These are phyloP conservation scores for Ophiocordyceps australis DNA, from an alignment of 2,329 filamentous ascomycete genomes.

Conservation along the genomic window DNA sequence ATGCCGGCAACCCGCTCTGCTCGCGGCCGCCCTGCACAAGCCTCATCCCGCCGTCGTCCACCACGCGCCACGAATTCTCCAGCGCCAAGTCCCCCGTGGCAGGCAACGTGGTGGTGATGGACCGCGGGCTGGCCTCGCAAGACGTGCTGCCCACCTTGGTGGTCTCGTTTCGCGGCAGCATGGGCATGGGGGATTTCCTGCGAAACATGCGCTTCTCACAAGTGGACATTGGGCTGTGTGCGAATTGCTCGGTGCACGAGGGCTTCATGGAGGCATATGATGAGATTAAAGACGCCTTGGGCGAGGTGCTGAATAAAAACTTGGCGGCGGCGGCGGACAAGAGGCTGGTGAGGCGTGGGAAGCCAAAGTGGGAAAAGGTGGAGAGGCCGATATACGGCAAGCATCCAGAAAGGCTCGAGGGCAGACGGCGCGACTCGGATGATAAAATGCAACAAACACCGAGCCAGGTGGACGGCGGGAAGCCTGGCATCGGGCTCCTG, in stretches of 20 bases:
- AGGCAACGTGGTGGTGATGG: constrained; percentile 29
- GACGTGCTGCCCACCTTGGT: constrained; percentile 27
- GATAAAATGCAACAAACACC: too few relatives aligned
- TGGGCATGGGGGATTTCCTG: constrained; percentile 7
- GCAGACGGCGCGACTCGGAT: too few relatives aligned
- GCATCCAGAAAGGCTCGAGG: too few relatives aligned
- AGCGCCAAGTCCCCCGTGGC: constrained; percentile 23
- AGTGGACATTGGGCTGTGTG: constrained; percentile 8
- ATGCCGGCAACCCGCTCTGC: too few relatives aligned
- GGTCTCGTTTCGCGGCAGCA: neutral
- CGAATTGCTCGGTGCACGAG: constrained; percentile 29
- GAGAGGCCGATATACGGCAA: too few relatives aligned
- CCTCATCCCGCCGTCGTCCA: constrained; percentile 30
- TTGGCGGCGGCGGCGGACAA: too few relatives aligned
- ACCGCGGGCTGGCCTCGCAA: constrained; percentile 23
- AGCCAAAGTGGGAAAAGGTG: too few relatives aligned
- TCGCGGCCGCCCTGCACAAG: neutral
- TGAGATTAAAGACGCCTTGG: constrained; percentile 25
- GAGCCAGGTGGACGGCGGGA: too few relatives aligned
- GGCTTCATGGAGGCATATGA: constrained; percentile 41
- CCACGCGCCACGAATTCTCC: constrained; percentile 1
- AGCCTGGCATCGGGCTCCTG: too few relatives aligned
- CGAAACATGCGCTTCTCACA: constrained; percentile 1
- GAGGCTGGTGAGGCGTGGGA: too few relatives aligned
- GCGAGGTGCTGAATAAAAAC: too few relatives aligned